Evolutionary conservation across 192 early-diverging fungal species (phyloP), one percentile per base, ranked within the genome.

Genomic region (Obelidium mucronatum): DNA sequence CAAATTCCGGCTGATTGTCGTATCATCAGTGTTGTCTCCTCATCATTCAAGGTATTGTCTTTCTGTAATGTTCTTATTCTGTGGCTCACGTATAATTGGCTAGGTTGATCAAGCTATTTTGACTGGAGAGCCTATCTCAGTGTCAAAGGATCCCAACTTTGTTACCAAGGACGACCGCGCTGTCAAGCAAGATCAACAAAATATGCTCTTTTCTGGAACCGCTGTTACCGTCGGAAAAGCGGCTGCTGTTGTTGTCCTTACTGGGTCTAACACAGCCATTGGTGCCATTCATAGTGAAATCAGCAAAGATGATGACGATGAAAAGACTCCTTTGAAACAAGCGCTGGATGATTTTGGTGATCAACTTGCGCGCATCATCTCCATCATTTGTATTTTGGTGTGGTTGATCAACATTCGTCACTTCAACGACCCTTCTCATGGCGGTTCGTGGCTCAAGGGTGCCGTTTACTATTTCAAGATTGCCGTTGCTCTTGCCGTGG

Each of bases 401-500:
- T 99, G 97, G 97, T 68, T 95, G 39, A 95, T 98, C 82, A 99
- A 99, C 86, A 93, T 99, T 73, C 92, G 95, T 44, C 97, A 99
- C 82, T 99, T 99, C 79, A 89, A 82, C 81, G 96, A 99, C 74
- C 95, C 94, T 28, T 58, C 53, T 24, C 81, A 82, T 73, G 77
- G 82, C 31, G 87, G 88, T 5, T 87, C 79, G 39, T 99, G 96
- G 97, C 69, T 98, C 69, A 91, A 93, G 75, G 97, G 98, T 66
- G 95, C 96, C 58, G 85, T 99, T 64, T 98, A 98, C 85, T 98
- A 98, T 86, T 99, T 99, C 84, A 98, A 98, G 85, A 98, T 98
- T 54, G 98, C 97, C 31, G 96, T 99, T 60, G 97, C 98, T 1
- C 86, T 99, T 63, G 98, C 97, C 39, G 97, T 99, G 30, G 97